Conservation (phyloP, 1,139 yeast genomes). For the Pichia cactophila region DNA sequence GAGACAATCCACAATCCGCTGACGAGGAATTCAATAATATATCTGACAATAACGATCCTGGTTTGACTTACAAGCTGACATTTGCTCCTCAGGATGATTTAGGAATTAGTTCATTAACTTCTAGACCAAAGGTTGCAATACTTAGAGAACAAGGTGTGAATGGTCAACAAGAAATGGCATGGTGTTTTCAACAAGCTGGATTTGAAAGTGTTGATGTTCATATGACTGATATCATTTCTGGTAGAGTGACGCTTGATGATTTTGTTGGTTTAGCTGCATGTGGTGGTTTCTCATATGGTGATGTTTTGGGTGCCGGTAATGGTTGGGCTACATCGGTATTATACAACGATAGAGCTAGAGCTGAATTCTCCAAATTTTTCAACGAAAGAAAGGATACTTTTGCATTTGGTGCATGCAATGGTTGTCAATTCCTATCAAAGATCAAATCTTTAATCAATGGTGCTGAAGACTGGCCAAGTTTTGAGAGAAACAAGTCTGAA, state of each 20-base stretch:
- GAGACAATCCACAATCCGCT: conserved; percentile 92
- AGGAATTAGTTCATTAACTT: conserved; percentile 26
- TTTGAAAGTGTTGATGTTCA: conserved; percentile 91
- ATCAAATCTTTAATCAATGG: conserved; percentile 89
- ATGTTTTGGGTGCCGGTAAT: conserved; percentile 96
- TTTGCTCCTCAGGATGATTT: conserved; percentile 47
- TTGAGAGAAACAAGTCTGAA: conserved; percentile 85
- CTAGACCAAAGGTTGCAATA: conserved; percentile 85
- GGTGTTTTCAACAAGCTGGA: conserved; percentile 93
- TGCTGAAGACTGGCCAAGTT: conserved; percentile 93
- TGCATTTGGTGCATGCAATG: conserved; percentile 99
- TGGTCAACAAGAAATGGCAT: conserved; percentile 98
- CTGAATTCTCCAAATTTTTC: conserved; percentile 75
- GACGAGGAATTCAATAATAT: conserved; percentile 76
- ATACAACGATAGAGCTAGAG: conserved; percentile 69
- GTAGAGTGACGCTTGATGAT: conserved; percentile 62
- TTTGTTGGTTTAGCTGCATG: conserved; percentile 97
- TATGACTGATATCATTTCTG: conserved; percentile 84
- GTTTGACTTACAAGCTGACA: conserved; percentile 73
- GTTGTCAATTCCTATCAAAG: conserved; percentile 93
- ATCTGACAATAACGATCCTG: conserved; percentile 80
- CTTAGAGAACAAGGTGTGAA: conserved; percentile 98
- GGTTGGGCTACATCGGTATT: conserved; percentile 99
- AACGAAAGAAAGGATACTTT: conserved; percentile 83
- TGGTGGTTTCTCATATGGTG: conserved; percentile 99